Conservation (phyloP, 1,284 basidiomycete genomes). For the Leccinum ponderosum region DNA sequence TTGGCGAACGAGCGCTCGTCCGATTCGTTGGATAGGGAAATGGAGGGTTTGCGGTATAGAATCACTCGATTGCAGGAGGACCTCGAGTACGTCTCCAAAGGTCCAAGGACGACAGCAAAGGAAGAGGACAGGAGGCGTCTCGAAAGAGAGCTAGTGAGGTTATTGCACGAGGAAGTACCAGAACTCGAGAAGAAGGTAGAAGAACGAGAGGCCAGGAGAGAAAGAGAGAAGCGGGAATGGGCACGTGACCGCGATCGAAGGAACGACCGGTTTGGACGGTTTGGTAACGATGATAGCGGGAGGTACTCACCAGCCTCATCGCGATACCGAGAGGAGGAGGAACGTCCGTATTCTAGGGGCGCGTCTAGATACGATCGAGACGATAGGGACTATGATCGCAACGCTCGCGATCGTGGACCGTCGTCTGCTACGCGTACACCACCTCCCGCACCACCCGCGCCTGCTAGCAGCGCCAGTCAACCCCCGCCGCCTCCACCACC, state of each 20-base stretch:
- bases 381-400: slow-evolving; percentile 37
- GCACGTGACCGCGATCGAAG: slow-evolving; percentile 80
- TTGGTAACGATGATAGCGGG: slow-evolving; percentile 50
- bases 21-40: slow-evolving; percentile 45
- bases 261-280: slow-evolving; percentile 80
- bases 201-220: slow-evolving; percentile 74
- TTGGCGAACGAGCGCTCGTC: slow-evolving; percentile 56
- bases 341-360: slow-evolving; percentile 40
- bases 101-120: slow-evolving; percentile 72
- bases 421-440: slow-evolving; percentile 41
- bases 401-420: slow-evolving; percentile 37
- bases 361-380: slow-evolving; percentile 37
- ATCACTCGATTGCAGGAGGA: slow-evolving; percentile 92
- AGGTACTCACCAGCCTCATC: slow-evolving; percentile 39
- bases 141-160: slow-evolving; percentile 84
- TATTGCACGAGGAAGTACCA: slow-evolving; percentile 92
- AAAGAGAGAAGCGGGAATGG: slow-evolving; percentile 79
- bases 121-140: slow-evolving; percentile 87
- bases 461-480: background rate
- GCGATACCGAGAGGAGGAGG: slow-evolving; percentile 41
- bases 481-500: background rate
- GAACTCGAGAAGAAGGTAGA: slow-evolving; percentile 88
- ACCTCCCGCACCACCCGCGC: background rate
- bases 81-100: slow-evolving; percentile 86
- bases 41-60: slow-evolving; percentile 85